A percentile compares a stretch with the other conserved stretches of the same genome.
Evolutionary conservation across 2,329 filamentous ascomycete species (phyloP).

Genomic region (Pseudocercospora eumusae): DNA sequence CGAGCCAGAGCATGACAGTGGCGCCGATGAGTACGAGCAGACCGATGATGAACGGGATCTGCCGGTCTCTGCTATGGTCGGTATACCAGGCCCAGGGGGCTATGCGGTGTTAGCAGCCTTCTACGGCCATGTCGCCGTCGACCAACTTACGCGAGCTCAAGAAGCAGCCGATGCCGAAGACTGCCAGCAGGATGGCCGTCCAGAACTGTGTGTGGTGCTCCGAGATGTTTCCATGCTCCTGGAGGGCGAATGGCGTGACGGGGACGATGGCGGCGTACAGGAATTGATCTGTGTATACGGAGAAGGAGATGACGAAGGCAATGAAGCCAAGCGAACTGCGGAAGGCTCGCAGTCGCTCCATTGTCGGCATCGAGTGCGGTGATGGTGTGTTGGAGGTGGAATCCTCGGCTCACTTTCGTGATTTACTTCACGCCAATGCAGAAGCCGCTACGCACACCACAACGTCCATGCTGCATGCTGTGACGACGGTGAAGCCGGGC

Average conservation of each 20-base stretch:
- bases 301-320: constrained; percentile 25
- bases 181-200: constrained; percentile 67
- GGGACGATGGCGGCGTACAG: constrained; percentile 29
- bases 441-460: background rate
- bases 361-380: background rate
- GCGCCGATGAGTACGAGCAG: constrained; percentile 61
- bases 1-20: constrained; percentile 65
- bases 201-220: constrained; percentile 58
- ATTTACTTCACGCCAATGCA: background rate
- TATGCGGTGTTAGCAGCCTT: background rate
- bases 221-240: constrained; percentile 15
- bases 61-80: constrained; percentile 62
- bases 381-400: background rate
- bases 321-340: constrained; percentile 25
- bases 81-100: constrained; percentile 55
- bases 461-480: constrained; percentile 5
- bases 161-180: constrained; percentile 68
- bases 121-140: background rate
- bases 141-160: constrained; percentile 37
- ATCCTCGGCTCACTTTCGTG: background rate
- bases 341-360: background rate
- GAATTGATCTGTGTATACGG: constrained; percentile 30
- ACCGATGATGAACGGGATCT: constrained; percentile 62
- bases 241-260: constrained; percentile 25
- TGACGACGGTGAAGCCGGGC: background rate